These are phyloP conservation scores for Botrytis fragariae DNA, from an alignment of 2,329 filamentous ascomycete species.

Conservation along the genomic window DNA sequence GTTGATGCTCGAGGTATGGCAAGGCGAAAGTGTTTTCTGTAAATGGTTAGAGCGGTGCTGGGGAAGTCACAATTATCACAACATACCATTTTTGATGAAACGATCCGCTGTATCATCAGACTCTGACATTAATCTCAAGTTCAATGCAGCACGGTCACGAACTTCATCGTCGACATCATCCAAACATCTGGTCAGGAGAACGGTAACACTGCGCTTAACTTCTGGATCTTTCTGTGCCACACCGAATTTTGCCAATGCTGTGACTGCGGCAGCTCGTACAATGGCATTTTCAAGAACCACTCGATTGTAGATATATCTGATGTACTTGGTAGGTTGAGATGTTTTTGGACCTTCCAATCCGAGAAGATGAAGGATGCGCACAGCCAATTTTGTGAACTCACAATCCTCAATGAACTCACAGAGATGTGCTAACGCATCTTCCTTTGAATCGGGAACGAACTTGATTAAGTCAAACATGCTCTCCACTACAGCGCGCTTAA, in stretches of 20 bases:
- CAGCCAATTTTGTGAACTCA: constrained; percentile 96
- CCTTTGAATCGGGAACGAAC: constrained; percentile 86
- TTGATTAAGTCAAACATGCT: constrained; percentile 99
- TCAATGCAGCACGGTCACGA: constrained; percentile 88
- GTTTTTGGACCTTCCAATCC: constrained; percentile 95
- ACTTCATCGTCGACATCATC: constrained; percentile 98
- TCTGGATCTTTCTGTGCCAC: constrained; percentile 95
- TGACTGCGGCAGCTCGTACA: constrained; percentile 91
- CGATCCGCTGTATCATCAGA: constrained; percentile 73
- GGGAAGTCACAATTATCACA: constrained; percentile 23
- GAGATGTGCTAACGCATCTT: constrained; percentile 83
- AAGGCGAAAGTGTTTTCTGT: constrained; percentile 92
- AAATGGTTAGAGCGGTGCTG: neutral
- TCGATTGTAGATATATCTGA: constrained; percentile 98
- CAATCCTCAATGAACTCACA: constrained; percentile 99
- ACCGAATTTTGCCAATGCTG: constrained; percentile 93
- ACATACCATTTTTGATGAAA: constrained; percentile 88
- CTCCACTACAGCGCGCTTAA: constrained; percentile 96
- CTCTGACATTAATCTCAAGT: constrained; percentile 87
- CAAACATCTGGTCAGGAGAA: constrained; percentile 87
- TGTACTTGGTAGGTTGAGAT: constrained; percentile 94
- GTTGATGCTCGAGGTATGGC: constrained; percentile 91
- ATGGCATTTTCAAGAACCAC: constrained; percentile 97
- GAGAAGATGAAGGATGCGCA: constrained; percentile 90
- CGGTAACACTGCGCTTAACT: constrained; percentile 92